Base-by-base conservation (phyloP, 208 protist species). In the Angomonas ambiguus region DNA sequence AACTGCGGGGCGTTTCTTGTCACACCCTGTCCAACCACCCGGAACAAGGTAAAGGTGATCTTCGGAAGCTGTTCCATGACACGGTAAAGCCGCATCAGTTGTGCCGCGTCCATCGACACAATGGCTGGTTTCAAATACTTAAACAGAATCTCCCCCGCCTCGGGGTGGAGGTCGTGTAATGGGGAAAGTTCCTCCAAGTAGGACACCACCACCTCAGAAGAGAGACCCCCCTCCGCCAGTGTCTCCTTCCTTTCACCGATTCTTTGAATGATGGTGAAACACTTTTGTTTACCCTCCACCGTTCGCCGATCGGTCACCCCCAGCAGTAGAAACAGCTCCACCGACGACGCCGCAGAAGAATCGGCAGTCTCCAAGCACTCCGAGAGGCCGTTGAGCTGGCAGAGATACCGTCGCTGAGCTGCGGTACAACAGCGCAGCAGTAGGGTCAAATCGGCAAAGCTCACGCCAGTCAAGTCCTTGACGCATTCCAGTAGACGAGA, bases 51-150 rank as follows among this genome's bases (percentile, higher is more conserved):
- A 35, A 87, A 88, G 0, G 85, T 79, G 49, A 80, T 71, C 1
- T 53, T 57, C 3, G 77, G 34, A 13, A 76, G 59, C 10, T 28
- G n/a, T 20, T 48, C 63, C 11, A 80, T 62, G 2, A 66, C 71
- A n/a, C 79, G 73, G 11, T 86, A 72, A 6, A 92, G 48, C 2
- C 84, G 76, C 77, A 85, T 87, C 34, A 92, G 51, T 42, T 87
- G 80, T 22, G 32, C 38, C 48, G 88, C 85, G 58, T 81, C 71
- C 49, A 22, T 22, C n/a, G 16, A 22, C 49, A 8, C n/a, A 16
- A 28, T 16, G 38, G 16, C 38, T 16, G 38, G 11, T 16, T 16
- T 8, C 8, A 8, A 45, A 16, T 16, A 45, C 8, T 16, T 8
- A 16, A 45, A 45, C 10, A 56, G 49, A 27, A 56, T 56, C n/a